Percentiles rank a stretch among this genome's conserved stretches.
Evolutionary conservation across 1,284 basidiomycete species (phyloP).

Genomic region (Xanthoconium separans): DNA sequence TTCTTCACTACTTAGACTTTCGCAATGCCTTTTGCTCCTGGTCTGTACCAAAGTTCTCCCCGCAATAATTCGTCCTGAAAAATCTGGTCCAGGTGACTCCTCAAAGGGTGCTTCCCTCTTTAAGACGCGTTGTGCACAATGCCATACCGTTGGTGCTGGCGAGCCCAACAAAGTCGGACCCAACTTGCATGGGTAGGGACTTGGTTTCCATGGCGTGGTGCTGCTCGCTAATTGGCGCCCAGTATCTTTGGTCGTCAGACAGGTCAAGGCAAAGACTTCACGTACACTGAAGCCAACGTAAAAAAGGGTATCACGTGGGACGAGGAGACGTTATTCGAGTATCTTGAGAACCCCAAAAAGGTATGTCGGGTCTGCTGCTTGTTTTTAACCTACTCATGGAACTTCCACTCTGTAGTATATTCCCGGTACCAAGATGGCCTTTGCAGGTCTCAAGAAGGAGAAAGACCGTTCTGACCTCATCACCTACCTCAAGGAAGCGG

Average conservation of each 20-base stretch:
- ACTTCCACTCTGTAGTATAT: conserved; percentile 63
- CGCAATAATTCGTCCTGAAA: neutral
- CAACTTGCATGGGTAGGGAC: conserved; percentile 84
- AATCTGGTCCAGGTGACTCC: conserved; percentile 67
- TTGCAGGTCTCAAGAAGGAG: conserved; percentile 95
- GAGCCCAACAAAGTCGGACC: conserved; percentile 91
- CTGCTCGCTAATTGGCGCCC: neutral
- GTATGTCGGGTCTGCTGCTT: conserved; percentile 37
- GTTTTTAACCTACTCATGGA: neutral
- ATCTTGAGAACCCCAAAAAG: conserved; percentile 97
- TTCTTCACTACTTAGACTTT: conserved; percentile 8
- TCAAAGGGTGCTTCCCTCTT: conserved; percentile 88
- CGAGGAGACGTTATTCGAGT: conserved; percentile 89
- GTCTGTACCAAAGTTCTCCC: conserved; percentile 13
- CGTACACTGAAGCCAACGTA: conserved; percentile 94
- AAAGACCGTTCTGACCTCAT: conserved; percentile 93
- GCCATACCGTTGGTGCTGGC: conserved; percentile 87
- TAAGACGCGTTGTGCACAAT: conserved; percentile 97
- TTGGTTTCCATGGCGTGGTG: neutral
- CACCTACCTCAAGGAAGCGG: conserved; percentile 72
- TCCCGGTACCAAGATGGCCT: conserved; percentile 97
- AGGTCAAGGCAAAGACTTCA: conserved; percentile 85
- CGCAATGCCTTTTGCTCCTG: conserved; percentile 29
- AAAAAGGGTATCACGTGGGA: conserved; percentile 92
- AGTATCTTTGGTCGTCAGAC: conserved; percentile 87